Evolutionary conservation across 2,329 filamentous ascomycete genomes (phyloP).

Genomic region (Plectosphaerella sp.): DNA sequence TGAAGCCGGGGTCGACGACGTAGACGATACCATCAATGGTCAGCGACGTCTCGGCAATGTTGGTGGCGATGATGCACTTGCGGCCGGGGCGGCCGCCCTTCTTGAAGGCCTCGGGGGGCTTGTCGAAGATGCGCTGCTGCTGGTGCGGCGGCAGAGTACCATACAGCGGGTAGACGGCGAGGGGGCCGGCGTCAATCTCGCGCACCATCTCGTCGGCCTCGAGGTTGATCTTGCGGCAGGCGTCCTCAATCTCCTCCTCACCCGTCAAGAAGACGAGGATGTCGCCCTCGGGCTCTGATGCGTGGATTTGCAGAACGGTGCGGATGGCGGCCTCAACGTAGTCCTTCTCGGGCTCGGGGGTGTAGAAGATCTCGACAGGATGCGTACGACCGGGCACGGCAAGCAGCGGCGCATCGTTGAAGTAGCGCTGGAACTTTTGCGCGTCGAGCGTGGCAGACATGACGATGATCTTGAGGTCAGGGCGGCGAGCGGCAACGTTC

Average conservation of each 20-base stretch:
- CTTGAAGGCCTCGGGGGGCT: constrained; percentile 68
- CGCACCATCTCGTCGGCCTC: constrained; percentile 89
- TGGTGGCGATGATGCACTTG: constrained; percentile 91
- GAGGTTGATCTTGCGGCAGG: constrained; percentile 82
- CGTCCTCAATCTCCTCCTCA: constrained; percentile 98
- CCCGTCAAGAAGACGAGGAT: constrained; percentile 93
- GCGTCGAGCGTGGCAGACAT: constrained; percentile 98
- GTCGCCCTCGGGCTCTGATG: constrained; percentile 86
- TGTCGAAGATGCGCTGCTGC: constrained; percentile 93
- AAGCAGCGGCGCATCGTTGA: constrained; percentile 87
- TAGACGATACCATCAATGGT: constrained; percentile 99
- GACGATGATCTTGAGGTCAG: constrained; percentile 96
- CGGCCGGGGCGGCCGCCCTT: constrained; percentile 81
- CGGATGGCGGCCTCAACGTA: constrained; percentile 94
- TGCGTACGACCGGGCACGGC: constrained; percentile 93
- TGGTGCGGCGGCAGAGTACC: constrained; percentile 87
- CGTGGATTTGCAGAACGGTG: constrained; percentile 95
- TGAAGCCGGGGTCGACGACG: constrained; percentile 98
- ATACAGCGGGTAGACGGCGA: constrained; percentile 90
- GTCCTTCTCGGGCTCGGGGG: constrained; percentile 89
- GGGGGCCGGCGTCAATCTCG: constrained; percentile 85
- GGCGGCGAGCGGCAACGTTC: constrained; percentile 74
- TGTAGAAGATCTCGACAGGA: constrained; percentile 98
- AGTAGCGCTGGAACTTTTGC: constrained; percentile 97
- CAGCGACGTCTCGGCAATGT: constrained; percentile 95